Conservation (phyloP, 768 basidiomycete genomes). For the Lyophyllum atratum region DNA sequence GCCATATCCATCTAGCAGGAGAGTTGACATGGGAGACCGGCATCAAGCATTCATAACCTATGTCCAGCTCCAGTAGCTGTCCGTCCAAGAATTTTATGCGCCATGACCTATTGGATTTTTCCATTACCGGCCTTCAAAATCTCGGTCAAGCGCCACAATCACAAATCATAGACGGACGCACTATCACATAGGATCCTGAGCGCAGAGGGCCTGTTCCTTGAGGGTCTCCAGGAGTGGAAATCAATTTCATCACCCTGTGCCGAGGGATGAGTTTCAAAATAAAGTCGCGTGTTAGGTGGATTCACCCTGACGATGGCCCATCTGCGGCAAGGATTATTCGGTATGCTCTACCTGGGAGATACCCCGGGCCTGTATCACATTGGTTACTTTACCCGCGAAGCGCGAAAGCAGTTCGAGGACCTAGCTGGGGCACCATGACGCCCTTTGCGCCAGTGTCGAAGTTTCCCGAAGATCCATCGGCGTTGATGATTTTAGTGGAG, state of each 20-base stretch:
- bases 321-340: constrained; percentile 38
- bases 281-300: not conserved
- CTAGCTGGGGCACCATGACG: constrained; percentile 67
- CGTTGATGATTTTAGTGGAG: constrained; percentile 64
- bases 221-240: constrained; percentile 33
- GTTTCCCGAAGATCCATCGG: constrained; percentile 64
- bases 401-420: constrained; percentile 32
- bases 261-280: not conserved
- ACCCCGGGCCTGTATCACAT: constrained; percentile 31
- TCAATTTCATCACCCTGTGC: constrained; percentile 28
- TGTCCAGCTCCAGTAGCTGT: not conserved
- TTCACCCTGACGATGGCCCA: constrained; percentile 37
- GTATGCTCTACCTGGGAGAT: constrained; percentile 41
- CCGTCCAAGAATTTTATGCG: not conserved
- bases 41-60: too few relatives aligned
- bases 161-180: constrained; percentile 4
- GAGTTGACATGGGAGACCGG: too few relatives aligned
- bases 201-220: constrained; percentile 13
- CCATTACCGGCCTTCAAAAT: constrained; percentile 5
- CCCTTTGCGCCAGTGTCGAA: constrained; percentile 67
- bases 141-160: not conserved
- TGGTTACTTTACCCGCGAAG: constrained; percentile 1
- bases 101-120: not conserved
- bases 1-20: too few relatives aligned
- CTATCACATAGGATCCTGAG: constrained; percentile 17